Conservation (phyloP, 768 basidiomycete species). For the Tylopilus intermedius region DNA sequence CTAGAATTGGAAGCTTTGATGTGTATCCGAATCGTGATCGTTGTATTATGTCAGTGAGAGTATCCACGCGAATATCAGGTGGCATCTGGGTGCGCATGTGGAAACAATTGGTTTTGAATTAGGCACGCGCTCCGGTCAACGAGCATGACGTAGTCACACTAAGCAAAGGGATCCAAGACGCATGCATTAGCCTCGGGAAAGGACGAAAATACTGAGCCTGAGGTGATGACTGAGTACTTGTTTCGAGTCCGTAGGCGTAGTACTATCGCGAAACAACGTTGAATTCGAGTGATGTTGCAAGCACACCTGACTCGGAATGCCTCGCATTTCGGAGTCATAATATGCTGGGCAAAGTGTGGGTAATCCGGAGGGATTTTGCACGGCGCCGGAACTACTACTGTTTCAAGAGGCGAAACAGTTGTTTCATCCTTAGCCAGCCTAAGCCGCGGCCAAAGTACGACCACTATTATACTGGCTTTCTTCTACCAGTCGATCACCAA, state of each 20-base stretch:
- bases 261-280: background rate
- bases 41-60: slow-evolving; percentile 11
- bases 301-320: background rate
- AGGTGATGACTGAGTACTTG: too few species aligned
- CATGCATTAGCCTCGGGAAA: background rate
- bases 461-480: background rate
- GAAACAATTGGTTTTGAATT: background rate
- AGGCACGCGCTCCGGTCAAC: background rate
- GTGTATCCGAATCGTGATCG: slow-evolving; percentile 3
- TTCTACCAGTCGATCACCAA: background rate
- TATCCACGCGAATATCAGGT: slow-evolving; percentile 14
- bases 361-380: background rate
- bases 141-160: too few species aligned
- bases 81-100: slow-evolving; percentile 2
- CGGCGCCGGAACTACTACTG: background rate
- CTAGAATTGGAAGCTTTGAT: slow-evolving; percentile 16
- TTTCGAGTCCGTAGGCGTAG: background rate
- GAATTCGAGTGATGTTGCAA: background rate
- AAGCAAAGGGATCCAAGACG: background rate
- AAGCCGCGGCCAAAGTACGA: background rate
- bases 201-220: background rate
- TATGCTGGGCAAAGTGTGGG: background rate
- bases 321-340: background rate
- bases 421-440: slow-evolving; percentile 11
- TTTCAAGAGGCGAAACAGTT: slow-evolving; percentile 14